These are phyloP conservation scores for Ceratorhiza oryzae-sativae DNA, from an alignment of 1,284 basidiomycete species.

Conservation along the genomic window DNA sequence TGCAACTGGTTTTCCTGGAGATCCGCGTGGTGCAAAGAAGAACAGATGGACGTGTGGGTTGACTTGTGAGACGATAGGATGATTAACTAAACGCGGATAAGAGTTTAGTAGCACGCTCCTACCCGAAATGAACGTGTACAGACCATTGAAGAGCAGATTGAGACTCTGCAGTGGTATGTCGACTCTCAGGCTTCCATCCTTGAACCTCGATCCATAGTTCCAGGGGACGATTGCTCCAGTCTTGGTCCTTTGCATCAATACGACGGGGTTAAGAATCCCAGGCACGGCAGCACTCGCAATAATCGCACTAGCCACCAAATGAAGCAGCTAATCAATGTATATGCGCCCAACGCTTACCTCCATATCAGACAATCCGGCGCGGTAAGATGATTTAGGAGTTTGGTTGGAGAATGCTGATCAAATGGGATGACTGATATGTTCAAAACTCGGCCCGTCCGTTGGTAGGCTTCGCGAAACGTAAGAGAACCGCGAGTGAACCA, in stretches of 20 bases:
- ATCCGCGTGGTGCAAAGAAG: constrained; percentile 93
- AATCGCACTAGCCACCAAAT: constrained; percentile 74
- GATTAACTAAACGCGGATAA: constrained; percentile 69
- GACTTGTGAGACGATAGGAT: constrained; percentile 94
- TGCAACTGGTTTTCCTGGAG: constrained; percentile 91
- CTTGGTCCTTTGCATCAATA: constrained; percentile 90
- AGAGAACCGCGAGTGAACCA: constrained; percentile 95
- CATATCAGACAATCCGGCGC: constrained; percentile 82
- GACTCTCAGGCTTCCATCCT: constrained; percentile 89
- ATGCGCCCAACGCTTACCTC: constrained; percentile 51
- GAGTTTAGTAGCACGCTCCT: background rate
- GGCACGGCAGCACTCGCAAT: constrained; percentile 86
- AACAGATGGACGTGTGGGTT: constrained; percentile 99
- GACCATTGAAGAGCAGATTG: constrained; percentile 92
- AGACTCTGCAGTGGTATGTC: constrained; percentile 94
- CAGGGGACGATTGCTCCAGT: constrained; percentile 87
- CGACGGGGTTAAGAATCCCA: constrained; percentile 85
- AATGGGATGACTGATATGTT: constrained; percentile 96
- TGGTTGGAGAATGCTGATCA: constrained; percentile 96
- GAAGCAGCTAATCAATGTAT: constrained; percentile 36
- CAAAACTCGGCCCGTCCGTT: constrained; percentile 89
- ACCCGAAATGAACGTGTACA: constrained; percentile 24
- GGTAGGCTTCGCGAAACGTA: constrained; percentile 96
- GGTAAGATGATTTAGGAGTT: constrained; percentile 94
- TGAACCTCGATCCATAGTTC: constrained; percentile 93